A percentile compares a stretch with the other conserved stretches of the same genome.
These are phyloP conservation scores for Zygosaccharomyces siamensis DNA, from an alignment of 805 yeast species.

Conservation along the genomic window DNA sequence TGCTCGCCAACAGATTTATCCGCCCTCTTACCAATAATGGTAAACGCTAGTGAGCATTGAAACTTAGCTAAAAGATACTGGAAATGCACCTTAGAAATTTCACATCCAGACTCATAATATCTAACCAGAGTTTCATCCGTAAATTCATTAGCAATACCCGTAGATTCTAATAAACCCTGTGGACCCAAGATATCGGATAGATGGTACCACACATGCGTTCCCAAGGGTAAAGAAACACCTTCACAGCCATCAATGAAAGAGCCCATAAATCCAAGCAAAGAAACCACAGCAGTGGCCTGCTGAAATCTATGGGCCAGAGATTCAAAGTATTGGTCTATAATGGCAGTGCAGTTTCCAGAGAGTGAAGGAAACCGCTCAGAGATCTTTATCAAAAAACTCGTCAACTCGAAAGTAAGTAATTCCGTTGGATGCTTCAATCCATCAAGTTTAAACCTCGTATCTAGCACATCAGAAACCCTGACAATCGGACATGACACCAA, in stretches of 20 bases:
- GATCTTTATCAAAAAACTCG: conserved; percentile 30
- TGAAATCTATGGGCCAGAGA: conserved; percentile 12
- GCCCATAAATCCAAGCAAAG: conserved; percentile 38
- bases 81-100: conserved; percentile 27
- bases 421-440: conserved; percentile 39
- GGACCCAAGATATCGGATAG: conserved; percentile 13
- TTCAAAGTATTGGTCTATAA: conserved; percentile 29
- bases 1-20: conserved; percentile 30
- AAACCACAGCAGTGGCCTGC: conserved; percentile 27
- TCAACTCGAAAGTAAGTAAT: conserved; percentile 34
- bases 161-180: conserved; percentile 16
- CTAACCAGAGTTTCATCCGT: conserved; percentile 30
- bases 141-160: conserved; percentile 15
- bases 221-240: conserved; percentile 10
- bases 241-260: conserved; percentile 25
- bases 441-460: conserved; percentile 34
- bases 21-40: conserved; percentile 27
- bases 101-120: conserved; percentile 28
- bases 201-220: conserved; percentile 15
- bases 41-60: conserved; percentile 31
- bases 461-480: conserved; percentile 38
- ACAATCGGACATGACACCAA: conserved; percentile 49
- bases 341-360: conserved; percentile 11
- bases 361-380: conserved; percentile 30
- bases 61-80: conserved; percentile 21